Conservation (phyloP, 108 stramenopile species). For the Stephanodiscus triporus region DNA sequence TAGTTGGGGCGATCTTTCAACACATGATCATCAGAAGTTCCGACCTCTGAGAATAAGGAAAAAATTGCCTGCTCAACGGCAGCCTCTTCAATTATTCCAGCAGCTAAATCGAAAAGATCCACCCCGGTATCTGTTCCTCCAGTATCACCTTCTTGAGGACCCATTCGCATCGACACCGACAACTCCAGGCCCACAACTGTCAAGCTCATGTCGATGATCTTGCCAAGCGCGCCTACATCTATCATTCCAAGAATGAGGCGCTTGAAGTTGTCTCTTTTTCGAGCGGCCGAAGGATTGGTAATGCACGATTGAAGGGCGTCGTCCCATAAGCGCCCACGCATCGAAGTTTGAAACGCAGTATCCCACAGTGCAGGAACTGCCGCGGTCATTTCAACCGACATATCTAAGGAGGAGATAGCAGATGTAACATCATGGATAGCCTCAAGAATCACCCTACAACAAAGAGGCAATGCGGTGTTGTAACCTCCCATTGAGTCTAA, state of each 20-base stretch:
- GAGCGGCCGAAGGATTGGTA: conserved; percentile 51
- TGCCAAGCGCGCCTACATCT: conserved; percentile 64
- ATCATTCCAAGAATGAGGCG: conserved; percentile 80
- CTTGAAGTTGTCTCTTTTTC: conserved; percentile 46
- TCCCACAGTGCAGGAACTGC: conserved; percentile 64
- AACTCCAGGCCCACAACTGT: conserved; percentile 34
- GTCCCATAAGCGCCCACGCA: conserved; percentile 64
- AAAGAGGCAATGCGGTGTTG: conserved; percentile 4
- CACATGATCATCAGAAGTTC: conserved; percentile 34
- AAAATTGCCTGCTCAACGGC: conserved; percentile 19
- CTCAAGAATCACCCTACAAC: conserved; percentile 38
- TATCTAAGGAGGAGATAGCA: conserved; percentile 17
- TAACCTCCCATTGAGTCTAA: conserved; percentile 21
- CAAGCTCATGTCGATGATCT: conserved; percentile 63
- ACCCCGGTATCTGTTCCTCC: conserved; percentile 21
- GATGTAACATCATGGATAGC: conserved; percentile 23
- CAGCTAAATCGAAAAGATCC: conserved; percentile 76
- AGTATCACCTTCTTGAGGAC: conserved; percentile 7
- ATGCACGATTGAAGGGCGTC: conserved; percentile 65
- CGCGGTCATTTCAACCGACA: conserved; percentile 38
- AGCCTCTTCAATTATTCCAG: conserved; percentile 54
- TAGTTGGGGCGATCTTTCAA: conserved; percentile 58
- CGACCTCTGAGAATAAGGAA: background rate
- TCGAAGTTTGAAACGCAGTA: conserved; percentile 59
- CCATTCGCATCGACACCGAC: conserved; percentile 15